These are phyloP conservation scores for Tremellales sp. DNA, from an alignment of 1,284 basidiomycete species.

Conservation along the genomic window DNA sequence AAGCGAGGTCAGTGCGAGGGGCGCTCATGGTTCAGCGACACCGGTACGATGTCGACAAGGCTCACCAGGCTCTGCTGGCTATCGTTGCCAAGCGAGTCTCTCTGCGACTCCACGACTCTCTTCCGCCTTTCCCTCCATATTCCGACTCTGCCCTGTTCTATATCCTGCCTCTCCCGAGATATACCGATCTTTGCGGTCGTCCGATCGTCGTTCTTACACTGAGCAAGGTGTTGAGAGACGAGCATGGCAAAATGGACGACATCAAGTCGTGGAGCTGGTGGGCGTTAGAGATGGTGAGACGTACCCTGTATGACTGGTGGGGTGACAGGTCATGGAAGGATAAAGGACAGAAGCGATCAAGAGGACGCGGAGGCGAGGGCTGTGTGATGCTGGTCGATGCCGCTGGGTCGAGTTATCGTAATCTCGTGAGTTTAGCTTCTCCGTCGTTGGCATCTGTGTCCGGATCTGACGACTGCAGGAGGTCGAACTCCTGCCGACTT, in stretches of 20 bases:
- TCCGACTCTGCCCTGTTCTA: constrained; percentile 26
- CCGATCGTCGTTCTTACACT: constrained; percentile 42
- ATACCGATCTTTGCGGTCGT: constrained; percentile 30
- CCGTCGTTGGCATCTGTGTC: neutral
- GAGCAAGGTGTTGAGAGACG: constrained; percentile 32
- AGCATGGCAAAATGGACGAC: constrained; percentile 32
- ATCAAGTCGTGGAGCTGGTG: constrained; percentile 46
- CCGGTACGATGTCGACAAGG: constrained; percentile 30
- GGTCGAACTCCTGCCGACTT: constrained; percentile 44
- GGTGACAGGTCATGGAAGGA: constrained; percentile 12
- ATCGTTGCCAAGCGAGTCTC: constrained; percentile 21
- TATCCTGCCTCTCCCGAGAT: constrained; percentile 34
- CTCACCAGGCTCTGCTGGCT: constrained; percentile 24
- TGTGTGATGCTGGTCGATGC: constrained; percentile 43
- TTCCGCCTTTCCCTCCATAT: constrained; percentile 28
- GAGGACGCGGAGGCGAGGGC: constrained; percentile 27
- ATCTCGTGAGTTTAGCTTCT: constrained; percentile 35
- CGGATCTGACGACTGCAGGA: constrained; percentile 30
- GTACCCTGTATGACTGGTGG: constrained; percentile 39
- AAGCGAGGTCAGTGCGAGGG: neutral
- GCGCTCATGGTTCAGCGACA: constrained; percentile 25
- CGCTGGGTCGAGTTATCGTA: constrained; percentile 41
- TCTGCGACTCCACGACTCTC: constrained; percentile 22
- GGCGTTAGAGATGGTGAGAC: constrained; percentile 36
- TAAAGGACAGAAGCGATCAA: constrained; percentile 5